phyloP scores from a whole-genome alignment of 305 asterid genomes.

The Euphrasia arctica region DNA sequence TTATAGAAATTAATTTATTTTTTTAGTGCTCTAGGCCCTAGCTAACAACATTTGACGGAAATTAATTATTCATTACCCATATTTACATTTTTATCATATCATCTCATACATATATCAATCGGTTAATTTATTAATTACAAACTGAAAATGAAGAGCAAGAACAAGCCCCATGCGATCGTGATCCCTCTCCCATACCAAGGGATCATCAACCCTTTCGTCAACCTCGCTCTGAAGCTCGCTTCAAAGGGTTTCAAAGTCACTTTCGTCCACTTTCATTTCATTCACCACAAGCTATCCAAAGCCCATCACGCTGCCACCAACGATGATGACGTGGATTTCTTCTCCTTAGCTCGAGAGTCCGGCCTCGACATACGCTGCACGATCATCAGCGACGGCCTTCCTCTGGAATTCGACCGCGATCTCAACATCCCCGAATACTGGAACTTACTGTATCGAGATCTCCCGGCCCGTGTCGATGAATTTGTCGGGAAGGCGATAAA shows the following conservation, averaged over 20 bases:
- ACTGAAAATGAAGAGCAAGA: no score
- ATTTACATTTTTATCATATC: no score
- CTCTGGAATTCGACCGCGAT: conserved; percentile 42
- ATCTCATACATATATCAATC: no score
- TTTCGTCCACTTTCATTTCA: conserved; percentile 45
- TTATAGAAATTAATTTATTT: no score
- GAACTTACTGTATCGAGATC: conserved; percentile 29
- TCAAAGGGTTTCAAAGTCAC: conserved; percentile 39
- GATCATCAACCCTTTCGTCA: conserved; percentile 34
- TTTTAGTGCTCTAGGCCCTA: no score
- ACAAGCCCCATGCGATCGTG: conserved; percentile 30
- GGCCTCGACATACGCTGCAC: conserved; percentile 48
- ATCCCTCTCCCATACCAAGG: conserved; percentile 34
- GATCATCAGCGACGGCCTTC: conserved; percentile 44
- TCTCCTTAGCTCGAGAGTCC: conserved; percentile 34
- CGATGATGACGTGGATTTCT: conserved; percentile 26
- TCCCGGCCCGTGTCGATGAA: conserved; percentile 38
- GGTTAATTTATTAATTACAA: no score
- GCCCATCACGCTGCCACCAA: conserved; percentile 26
- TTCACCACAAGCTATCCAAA: conserved; percentile 41
- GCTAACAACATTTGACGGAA: no score
- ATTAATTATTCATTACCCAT: no score
- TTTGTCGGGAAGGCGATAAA: conserved; percentile 24
- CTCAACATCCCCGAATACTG: conserved; percentile 28
- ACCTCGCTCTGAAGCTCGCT: conserved; percentile 39